A percentile compares a stretch with the other conserved stretches of the same genome.
Conservation (phyloP, 2,329 filamentous ascomycete species). For the Arthroderma uncinatum region DNA sequence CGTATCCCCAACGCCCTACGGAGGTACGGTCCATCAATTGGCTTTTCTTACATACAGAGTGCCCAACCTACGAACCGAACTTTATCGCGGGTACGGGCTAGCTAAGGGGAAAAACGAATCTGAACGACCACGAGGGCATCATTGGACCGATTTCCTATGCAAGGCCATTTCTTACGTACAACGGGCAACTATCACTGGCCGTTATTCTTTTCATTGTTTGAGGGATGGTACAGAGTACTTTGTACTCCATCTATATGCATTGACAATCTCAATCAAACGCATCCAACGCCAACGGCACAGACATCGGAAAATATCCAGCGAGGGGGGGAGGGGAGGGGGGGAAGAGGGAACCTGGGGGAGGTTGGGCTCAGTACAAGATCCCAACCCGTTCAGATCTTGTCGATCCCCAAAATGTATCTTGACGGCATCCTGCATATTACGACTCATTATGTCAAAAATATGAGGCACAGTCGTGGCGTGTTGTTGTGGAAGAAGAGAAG, state of each 20-base stretch:
- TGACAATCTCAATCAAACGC: background rate
- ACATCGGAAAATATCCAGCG: background rate
- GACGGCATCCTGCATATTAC: background rate
- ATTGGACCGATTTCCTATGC: background rate
- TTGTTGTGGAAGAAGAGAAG: background rate
- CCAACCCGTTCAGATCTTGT: background rate
- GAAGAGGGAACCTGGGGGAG: too few species aligned
- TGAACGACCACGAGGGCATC: background rate
- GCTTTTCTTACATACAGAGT: background rate
- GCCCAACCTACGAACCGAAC: conserved; percentile 1
- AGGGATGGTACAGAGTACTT: background rate
- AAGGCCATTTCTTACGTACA: background rate
- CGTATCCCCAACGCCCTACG: background rate
- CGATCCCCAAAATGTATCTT: background rate
- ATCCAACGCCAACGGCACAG: background rate
- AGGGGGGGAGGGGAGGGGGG: background rate
- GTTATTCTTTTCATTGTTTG: background rate
- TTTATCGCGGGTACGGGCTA: background rate
- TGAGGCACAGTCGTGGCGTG: background rate
- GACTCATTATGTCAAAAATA: background rate
- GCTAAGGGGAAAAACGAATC: background rate
- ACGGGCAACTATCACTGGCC: background rate
- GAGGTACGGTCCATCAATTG: background rate
- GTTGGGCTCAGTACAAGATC: background rate
- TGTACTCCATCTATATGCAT: background rate